phyloP scores from a whole-genome alignment of 441 rosid species.

The Erodium moschatum region DNA sequence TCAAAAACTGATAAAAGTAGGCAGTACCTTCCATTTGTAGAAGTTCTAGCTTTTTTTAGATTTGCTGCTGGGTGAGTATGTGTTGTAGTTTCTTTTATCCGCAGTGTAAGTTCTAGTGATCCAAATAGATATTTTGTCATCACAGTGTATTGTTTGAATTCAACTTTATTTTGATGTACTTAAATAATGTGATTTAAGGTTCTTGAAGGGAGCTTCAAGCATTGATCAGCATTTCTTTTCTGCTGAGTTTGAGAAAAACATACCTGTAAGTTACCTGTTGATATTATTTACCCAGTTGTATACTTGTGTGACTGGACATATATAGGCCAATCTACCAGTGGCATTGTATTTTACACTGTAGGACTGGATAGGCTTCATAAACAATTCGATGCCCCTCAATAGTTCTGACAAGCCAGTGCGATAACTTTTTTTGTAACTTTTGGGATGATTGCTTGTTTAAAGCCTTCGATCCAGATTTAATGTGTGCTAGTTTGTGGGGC shows the following conservation, averaged over 20 bases:
- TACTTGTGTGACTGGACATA: not conserved
- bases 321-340: constrained; percentile 3
- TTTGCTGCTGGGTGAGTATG: not conserved
- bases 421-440: not conserved
- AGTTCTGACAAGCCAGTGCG: not conserved
- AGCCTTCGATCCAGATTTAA: not conserved
- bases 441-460: not conserved
- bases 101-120: not conserved
- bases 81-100: constrained; percentile 2
- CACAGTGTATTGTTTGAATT: not conserved
- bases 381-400: not conserved
- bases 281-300: constrained; percentile 11
- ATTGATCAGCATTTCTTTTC: constrained; percentile 76
- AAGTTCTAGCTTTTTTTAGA: not conserved
- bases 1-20: not conserved
- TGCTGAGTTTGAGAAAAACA: constrained; percentile 62
- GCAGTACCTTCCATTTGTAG: not conserved
- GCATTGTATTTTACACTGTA: not conserved
- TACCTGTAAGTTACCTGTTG: constrained; percentile 56
- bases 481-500: not conserved
- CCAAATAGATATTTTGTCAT: not conserved
- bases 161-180: constrained; percentile 5
- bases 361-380: not conserved
- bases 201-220: constrained; percentile 85
- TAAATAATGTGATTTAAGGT: constrained; percentile 35